Percentiles rank a stretch among this genome's conserved stretches.
These are phyloP conservation scores for Trichoderma sp. DNA, from an alignment of 2,329 filamentous ascomycete species.

Conservation along the genomic window DNA sequence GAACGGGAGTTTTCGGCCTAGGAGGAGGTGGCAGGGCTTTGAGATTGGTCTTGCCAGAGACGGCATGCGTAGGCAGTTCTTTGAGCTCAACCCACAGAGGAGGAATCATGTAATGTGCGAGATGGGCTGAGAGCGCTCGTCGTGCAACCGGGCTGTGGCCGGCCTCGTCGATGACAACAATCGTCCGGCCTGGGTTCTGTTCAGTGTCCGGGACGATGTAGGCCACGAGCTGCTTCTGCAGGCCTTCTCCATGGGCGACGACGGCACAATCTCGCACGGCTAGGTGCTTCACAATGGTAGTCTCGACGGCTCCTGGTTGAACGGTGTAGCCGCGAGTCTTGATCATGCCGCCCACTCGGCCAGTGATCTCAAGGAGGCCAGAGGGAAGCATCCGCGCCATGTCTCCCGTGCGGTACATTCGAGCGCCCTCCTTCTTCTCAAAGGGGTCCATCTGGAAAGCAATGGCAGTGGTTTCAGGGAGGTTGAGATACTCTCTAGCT, in stretches of 20 bases:
- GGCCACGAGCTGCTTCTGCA: conserved; percentile 74
- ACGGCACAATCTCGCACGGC: conserved; percentile 73
- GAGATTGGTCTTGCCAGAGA: conserved; percentile 77
- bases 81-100: conserved; percentile 74
- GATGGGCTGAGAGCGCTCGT: conserved; percentile 61
- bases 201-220: conserved; percentile 72
- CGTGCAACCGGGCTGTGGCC: conserved; percentile 72
- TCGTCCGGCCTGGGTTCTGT: conserved; percentile 56
- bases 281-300: conserved; percentile 67
- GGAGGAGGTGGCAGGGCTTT: conserved; percentile 68
- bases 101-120: conserved; percentile 84
- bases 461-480: conserved; percentile 74
- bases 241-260: conserved; percentile 71
- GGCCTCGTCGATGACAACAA: conserved; percentile 66
- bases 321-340: conserved; percentile 79
- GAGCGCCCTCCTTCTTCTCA: conserved; percentile 56
- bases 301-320: conserved; percentile 75
- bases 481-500: conserved; percentile 75
- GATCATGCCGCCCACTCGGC: conserved; percentile 77
- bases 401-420: conserved; percentile 76
- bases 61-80: conserved; percentile 71
- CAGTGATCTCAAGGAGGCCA: conserved; percentile 73
- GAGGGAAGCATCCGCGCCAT: conserved; percentile 66
- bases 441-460: conserved; percentile 71
- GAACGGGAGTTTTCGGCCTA: conserved; percentile 45